Base-by-base conservation (phyloP, 192 early-diverging fungal species). In the Chytriomyces sp. region DNA sequence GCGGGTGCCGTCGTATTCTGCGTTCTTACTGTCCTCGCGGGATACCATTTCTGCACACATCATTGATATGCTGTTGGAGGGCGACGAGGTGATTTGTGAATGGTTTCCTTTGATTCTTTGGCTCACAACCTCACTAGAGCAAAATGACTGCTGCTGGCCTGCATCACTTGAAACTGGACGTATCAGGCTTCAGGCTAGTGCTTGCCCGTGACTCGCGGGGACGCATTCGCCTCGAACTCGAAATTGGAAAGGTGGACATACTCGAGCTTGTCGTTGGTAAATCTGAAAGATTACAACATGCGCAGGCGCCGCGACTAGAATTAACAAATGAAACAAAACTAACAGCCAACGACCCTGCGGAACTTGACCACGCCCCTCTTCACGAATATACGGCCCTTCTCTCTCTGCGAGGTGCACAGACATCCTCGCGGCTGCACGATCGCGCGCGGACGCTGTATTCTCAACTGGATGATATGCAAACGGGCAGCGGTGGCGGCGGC, bases 21-120 rank as follows among this genome's bases (percentile, higher is more conserved):
- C 66, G 5, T 56, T 74, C 28, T 8, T 67, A 19, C 31, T 61
- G 44, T 41, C 49, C 30, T 58, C 44, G 19, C 14, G 37, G 7
- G 14, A 10, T 14, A n/a, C 36, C 6, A 22, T 61, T 2, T 61
- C 59, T 7, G 26, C 7, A 10, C 19, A 25, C 17, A 2, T 33
- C 12, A 61, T 36, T 19, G 6, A 37, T 8, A 7, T 37, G 34
- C 34, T 61, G 25, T 17, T 61, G 12, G 33, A 6, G 2, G 26
- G 33, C 19, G 33, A 61, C 6, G 59, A 61, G 59, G 59, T 61
- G 10, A 22, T 49, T 22, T 0, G 2, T 49, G 44, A 12, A 0
- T 19, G 1, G 44, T 12, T n/a, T 57, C 55, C 22, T 30, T n/a
- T 57, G 7, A 19, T 57, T 57, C 28, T 57, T 12, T 25, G 30